These are phyloP conservation scores for Candida tammaniensis DNA, from an alignment of 805 yeast genomes.

Conservation along the genomic window DNA sequence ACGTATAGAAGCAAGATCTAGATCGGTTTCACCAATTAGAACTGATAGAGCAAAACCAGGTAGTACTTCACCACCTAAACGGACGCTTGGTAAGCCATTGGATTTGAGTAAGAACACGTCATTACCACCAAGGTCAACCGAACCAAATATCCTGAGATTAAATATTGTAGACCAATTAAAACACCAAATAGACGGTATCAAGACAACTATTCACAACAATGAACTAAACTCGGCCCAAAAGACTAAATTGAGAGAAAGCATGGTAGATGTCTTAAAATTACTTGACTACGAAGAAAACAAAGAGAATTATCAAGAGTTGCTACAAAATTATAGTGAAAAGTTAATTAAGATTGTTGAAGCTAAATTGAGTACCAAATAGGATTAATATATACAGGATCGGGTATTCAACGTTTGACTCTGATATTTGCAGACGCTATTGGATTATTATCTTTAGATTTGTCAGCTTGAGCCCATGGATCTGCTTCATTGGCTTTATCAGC, in stretches of 20 bases:
- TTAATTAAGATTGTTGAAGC: constrained; percentile 27
- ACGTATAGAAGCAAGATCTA: constrained; percentile 28
- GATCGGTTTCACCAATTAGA: constrained; percentile 12
- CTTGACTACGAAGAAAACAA: constrained; percentile 14
- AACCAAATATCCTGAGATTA: background rate
- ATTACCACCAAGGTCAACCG: background rate
- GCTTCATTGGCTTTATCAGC: background rate
- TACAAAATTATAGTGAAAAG: constrained; percentile 39
- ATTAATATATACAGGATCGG: constrained; percentile 6
- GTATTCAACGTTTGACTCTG: constrained; percentile 28
- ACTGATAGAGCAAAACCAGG: background rate
- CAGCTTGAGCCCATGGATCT: constrained; percentile 37
- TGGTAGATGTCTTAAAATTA: background rate
- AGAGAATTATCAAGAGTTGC: constrained; percentile 4
- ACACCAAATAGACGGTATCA: background rate
- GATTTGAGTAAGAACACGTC: constrained; percentile 4
- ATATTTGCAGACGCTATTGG: constrained; percentile 40
- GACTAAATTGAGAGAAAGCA: background rate
- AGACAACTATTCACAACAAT: constrained; percentile 1
- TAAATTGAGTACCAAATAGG: constrained; percentile 19
- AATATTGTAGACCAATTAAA: background rate
- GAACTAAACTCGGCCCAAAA: constrained; percentile 10
- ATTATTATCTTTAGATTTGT: constrained; percentile 19
- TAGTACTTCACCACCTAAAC: constrained; percentile 1
- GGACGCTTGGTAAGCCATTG: background rate